Conservation (phyloP, 1,284 basidiomycete species). For the Heterobasidion annosum region DNA sequence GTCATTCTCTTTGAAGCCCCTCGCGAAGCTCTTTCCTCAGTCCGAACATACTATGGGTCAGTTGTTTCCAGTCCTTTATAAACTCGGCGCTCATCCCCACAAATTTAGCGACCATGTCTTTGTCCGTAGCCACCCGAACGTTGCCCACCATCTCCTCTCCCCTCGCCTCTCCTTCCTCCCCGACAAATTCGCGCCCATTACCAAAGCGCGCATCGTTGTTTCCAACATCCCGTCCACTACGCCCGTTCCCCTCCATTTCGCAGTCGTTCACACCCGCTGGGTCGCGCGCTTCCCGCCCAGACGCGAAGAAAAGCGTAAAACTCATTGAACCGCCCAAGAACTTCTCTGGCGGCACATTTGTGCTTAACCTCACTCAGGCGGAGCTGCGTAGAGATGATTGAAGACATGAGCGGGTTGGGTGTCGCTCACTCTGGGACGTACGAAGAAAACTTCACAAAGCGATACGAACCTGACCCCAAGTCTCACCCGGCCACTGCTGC, state of each 20-base stretch:
- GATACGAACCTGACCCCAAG: too few species aligned
- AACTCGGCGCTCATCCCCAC: background rate
- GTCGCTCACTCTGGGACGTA: too few species aligned
- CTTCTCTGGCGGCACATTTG: slow-evolving; percentile 49
- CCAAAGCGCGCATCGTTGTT: slow-evolving; percentile 42
- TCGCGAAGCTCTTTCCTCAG: too few species aligned
- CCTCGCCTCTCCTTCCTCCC: slow-evolving; percentile 40
- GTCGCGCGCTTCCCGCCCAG: slow-evolving; percentile 10
- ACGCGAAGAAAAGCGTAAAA: slow-evolving; percentile 41
- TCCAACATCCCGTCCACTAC: slow-evolving; percentile 59
- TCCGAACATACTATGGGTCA: too few species aligned
- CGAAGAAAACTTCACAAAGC: too few species aligned
- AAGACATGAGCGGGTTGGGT: too few species aligned
- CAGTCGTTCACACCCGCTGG: slow-evolving; percentile 8
- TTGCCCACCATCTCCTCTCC: slow-evolving; percentile 15
- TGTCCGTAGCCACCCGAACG: slow-evolving; percentile 4
- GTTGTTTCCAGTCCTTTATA: background rate
- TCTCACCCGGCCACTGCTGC: too few species aligned
- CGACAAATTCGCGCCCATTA: slow-evolving; percentile 20
- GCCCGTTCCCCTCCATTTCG: slow-evolving; percentile 64
- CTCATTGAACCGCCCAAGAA: slow-evolving; percentile 70
- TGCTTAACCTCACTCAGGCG: slow-evolving; percentile 70
- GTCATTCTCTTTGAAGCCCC: slow-evolving; percentile 7
- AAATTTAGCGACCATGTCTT: background rate
- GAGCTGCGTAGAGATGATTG: slow-evolving; percentile 68